Evolutionary conservation across 345 rosid genomes (phyloP).

Genomic region (Carallia pectinifolia): DNA sequence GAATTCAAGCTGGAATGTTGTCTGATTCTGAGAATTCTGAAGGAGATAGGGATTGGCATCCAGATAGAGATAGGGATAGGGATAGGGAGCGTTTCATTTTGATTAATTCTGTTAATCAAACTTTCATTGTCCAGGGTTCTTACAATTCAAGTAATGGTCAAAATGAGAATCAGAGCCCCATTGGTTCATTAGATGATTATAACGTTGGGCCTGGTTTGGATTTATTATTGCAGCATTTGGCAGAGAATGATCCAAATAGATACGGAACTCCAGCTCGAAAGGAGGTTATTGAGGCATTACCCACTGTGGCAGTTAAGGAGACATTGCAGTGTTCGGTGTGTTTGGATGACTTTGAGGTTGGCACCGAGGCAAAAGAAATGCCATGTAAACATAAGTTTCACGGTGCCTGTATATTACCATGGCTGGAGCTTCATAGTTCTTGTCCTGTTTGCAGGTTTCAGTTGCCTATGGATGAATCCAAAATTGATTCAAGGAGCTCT

Average conservation of each 20-base stretch:
- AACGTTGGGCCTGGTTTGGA: conserved; percentile 82
- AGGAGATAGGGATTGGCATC: conserved; percentile 36
- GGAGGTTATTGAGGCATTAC: conserved; percentile 67
- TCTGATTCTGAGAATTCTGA: conserved; percentile 61
- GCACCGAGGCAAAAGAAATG: conserved; percentile 68
- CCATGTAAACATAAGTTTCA: conserved; percentile 92
- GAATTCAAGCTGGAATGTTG: conserved; percentile 67
- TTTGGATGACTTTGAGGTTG: conserved; percentile 75
- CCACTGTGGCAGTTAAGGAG: conserved; percentile 46
- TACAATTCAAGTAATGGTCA: conserved; percentile 40
- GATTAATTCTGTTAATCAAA: conserved; percentile 63
- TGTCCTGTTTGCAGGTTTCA: conserved; percentile 87
- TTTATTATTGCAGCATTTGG: conserved; percentile 70
- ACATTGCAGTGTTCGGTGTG: conserved; percentile 72
- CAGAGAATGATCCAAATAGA: conserved; percentile 69
- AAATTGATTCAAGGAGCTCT: conserved; percentile 47
- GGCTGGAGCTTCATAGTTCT: conserved; percentile 94
- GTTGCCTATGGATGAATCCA: conserved; percentile 71
- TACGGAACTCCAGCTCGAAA: conserved; percentile 88
- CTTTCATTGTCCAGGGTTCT: conserved; percentile 57
- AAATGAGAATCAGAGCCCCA: conserved; percentile 40
- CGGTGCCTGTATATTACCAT: conserved; percentile 63
- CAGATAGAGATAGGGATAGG: conserved; percentile 31
- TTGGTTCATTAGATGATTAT: conserved; percentile 69
- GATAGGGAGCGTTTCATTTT: conserved; percentile 39